Evolutionary conservation across 2,329 filamentous ascomycete species (phyloP), one percentile per base, ranked within the genome.

Genomic region (Lomentospora prolificans): DNA sequence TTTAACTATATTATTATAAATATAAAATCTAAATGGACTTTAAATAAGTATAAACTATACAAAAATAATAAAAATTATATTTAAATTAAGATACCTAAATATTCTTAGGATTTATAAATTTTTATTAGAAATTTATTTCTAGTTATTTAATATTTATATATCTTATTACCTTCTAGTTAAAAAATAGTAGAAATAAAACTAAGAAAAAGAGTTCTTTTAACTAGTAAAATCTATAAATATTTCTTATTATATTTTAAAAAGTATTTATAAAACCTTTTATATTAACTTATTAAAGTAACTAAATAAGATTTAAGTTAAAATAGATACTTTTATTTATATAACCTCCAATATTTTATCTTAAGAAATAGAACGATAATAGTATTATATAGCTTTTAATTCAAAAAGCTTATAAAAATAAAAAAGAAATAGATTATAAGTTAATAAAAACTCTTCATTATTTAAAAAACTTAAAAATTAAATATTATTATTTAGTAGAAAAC

Each of bases 51-150:
- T n/a, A n/a, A n/a, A n/a, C n/a, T n/a, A 25, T 51, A 51, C n/a
- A 51, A 51, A 22, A n/a, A 25, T 51, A 17, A 25, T 25, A 51
- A 51, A 28, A 10, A 25, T 17, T 51, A 51, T 52, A 52, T 31
- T 17, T 31, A 3, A 30, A 51, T 52, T 28, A 17, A 28, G 30
- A 52, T 52, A 30, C 31, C n/a, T 52, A 25, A 8, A 12, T 33
- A 33, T 33, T 33, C 12, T 33, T 33, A 33, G 12, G 30, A 12
- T 33, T 33, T 33, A 33, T 12, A 7, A 33, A 33, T 12, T 33
- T 33, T 12, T 33, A 33, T 33, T 33, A 33, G 30, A 33, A 33
- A 12, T 33, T 33, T 25, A 51, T 22, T 22, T 17, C 10, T n/a
- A 17, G 41, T 7, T 17, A 24, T 17, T 17, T 48, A 17, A 48